Conservation (phyloP, 768 basidiomycete species). For the Lanmaoa pseudosensibilis region DNA sequence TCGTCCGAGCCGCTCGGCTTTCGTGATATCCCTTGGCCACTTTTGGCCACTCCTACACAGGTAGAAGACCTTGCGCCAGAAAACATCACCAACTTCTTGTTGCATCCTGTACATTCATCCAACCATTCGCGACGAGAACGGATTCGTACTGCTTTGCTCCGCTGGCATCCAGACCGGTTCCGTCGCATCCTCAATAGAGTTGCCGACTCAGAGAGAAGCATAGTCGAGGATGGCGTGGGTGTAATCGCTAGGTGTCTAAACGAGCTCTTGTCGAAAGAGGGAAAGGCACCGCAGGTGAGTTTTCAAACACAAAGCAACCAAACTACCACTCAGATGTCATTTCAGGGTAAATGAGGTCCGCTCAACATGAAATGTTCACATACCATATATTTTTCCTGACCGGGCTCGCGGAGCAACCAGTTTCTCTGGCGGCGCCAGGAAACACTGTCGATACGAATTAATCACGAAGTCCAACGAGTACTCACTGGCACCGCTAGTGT, state of each 20-base stretch:
- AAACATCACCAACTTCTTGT: constrained; percentile 59
- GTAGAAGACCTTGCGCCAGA: constrained; percentile 52
- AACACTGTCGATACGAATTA: constrained; percentile 10
- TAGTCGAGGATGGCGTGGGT: constrained; percentile 64
- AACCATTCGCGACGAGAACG: constrained; percentile 61
- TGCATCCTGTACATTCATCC: constrained; percentile 64
- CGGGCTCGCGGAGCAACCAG: constrained; percentile 1
- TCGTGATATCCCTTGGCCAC: constrained; percentile 71
- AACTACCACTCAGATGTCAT: background rate
- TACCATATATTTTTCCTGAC: background rate
- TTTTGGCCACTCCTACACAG: constrained; percentile 41
- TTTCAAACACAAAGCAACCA: background rate
- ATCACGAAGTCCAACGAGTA: constrained; percentile 9
- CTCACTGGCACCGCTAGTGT: constrained; percentile 6
- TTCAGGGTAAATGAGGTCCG: constrained; percentile 19
- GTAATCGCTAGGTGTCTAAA: constrained; percentile 67
- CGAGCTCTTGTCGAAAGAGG: constrained; percentile 52
- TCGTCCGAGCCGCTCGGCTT: constrained; percentile 55
- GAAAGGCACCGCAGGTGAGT: constrained; percentile 23
- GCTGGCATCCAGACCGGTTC: constrained; percentile 85
- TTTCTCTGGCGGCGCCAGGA: constrained; percentile 20
- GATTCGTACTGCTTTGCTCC: constrained; percentile 61
- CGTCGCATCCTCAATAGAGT: constrained; percentile 55
- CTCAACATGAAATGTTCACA: background rate
- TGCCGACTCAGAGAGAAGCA: constrained; percentile 46